Evolutionary conservation across 345 rosid genomes (phyloP).

Genomic region (Abelmoschus esculentus): DNA sequence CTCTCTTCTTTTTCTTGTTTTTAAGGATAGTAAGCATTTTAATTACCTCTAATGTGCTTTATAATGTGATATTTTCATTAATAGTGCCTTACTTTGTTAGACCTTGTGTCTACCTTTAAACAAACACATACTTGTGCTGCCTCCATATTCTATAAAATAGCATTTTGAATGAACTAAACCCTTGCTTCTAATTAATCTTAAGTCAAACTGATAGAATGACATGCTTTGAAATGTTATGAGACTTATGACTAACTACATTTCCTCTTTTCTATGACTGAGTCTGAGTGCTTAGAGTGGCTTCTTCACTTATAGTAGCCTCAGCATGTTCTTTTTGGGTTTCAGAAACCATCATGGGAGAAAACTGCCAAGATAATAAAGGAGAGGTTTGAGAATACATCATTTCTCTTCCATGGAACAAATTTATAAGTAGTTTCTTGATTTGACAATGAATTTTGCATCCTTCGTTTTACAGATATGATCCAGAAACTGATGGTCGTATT

Average conservation of each 20-base stretch:
- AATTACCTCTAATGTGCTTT: not conserved
- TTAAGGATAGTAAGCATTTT: not conserved
- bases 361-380: constrained; percentile 75
- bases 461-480: constrained; percentile 64
- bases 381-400: constrained; percentile 39
- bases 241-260: not conserved
- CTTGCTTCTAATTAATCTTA: not conserved
- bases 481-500: constrained; percentile 85
- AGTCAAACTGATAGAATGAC: not conserved
- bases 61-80: not conserved
- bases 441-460: not conserved
- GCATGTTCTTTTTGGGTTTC: constrained; percentile 24
- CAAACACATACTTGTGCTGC: not conserved
- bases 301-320: constrained; percentile 8
- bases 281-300: not conserved
- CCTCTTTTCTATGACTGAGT: not conserved
- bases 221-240: constrained; percentile 3
- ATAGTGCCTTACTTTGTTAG: not conserved
- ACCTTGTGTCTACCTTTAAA: not conserved
- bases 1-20: not conserved
- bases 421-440: not conserved
- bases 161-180: not conserved
- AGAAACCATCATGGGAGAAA: constrained; percentile 99
- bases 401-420: constrained; percentile 6
- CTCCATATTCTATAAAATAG: not conserved